Conservation (phyloP, 148 eudicot species). For the Camellia lanceoleosa region DNA sequence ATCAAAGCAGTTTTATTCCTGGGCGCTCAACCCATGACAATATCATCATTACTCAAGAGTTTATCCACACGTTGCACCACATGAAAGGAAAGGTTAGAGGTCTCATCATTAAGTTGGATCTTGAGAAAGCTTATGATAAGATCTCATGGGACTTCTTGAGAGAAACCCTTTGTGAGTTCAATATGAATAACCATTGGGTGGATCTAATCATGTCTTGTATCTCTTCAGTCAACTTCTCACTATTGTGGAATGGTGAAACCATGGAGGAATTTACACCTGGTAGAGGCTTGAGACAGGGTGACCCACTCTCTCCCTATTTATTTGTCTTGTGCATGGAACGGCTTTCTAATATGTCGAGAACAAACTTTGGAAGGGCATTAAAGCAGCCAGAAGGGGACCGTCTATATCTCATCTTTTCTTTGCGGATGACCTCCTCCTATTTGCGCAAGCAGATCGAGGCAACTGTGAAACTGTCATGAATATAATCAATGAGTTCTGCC, state of each 20-base stretch:
- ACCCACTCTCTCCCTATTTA: slow-evolving; percentile 3
- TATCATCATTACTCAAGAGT: background rate
- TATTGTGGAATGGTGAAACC: background rate
- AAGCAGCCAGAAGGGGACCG: background rate
- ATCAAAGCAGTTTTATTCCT: background rate
- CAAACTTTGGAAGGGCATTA: background rate
- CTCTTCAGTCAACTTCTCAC: background rate
- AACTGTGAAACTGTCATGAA: background rate
- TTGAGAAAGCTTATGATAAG: background rate
- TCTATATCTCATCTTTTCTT: background rate
- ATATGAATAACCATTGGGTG: background rate
- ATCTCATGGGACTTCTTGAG: background rate
- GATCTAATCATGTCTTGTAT: background rate
- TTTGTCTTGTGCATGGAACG: slow-evolving; percentile 8
- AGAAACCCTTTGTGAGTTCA: background rate
- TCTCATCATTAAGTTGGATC: background rate
- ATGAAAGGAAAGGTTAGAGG: background rate
- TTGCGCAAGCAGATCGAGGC: background rate
- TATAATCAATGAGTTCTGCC: background rate
- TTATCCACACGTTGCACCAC: background rate
- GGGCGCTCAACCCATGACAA: background rate
- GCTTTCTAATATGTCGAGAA: background rate
- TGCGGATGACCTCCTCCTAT: background rate
- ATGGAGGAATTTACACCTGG: background rate
- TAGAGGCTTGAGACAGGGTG: background rate